Conservation (phyloP, 2,329 filamentous ascomycete genomes). For the Ophiosphaerella herpotricha region DNA sequence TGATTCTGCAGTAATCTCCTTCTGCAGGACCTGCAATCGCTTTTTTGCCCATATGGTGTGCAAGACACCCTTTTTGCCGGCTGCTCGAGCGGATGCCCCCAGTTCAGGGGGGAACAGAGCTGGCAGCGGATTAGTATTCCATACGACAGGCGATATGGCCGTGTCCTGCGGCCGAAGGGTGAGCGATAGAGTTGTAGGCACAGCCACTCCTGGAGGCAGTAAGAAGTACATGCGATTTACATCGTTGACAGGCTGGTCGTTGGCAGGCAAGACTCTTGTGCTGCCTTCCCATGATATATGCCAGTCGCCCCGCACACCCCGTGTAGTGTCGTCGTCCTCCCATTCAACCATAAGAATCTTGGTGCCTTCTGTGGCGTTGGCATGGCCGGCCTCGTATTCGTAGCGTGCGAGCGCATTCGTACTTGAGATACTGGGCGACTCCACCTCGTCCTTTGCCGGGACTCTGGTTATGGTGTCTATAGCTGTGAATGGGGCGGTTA, state of each 20-base stretch:
- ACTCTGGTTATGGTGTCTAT: constrained; percentile 47
- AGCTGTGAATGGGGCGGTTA: constrained; percentile 46
- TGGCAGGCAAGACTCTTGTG: constrained; percentile 68
- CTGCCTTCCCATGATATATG: constrained; percentile 85
- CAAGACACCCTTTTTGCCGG: constrained; percentile 78
- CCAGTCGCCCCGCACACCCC: constrained; percentile 64
- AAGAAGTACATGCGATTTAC: constrained; percentile 77
- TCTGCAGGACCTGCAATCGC: constrained; percentile 72
- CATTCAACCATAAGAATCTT: constrained; percentile 95
- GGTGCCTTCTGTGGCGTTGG: constrained; percentile 71
- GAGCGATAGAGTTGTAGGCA: constrained; percentile 75
- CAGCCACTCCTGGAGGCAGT: constrained; percentile 70
- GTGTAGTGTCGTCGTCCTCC: constrained; percentile 65
- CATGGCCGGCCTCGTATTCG: constrained; percentile 78
- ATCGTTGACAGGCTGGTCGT: constrained; percentile 58
- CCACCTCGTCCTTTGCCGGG: constrained; percentile 45
- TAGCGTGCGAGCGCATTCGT: constrained; percentile 76
- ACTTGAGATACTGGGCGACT: constrained; percentile 55
- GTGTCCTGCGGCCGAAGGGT: constrained; percentile 55
- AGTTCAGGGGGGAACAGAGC: constrained; percentile 83
- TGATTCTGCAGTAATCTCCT: constrained; percentile 76
- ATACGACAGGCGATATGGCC: constrained; percentile 49
- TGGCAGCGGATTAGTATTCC: constrained; percentile 77
- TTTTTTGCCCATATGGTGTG: constrained; percentile 92
- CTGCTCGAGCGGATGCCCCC: constrained; percentile 66